Percentiles rank a stretch among this genome's conserved stretches.
Conservation (phyloP, 805 yeast genomes). For the Saturnispora serradocipensis region DNA sequence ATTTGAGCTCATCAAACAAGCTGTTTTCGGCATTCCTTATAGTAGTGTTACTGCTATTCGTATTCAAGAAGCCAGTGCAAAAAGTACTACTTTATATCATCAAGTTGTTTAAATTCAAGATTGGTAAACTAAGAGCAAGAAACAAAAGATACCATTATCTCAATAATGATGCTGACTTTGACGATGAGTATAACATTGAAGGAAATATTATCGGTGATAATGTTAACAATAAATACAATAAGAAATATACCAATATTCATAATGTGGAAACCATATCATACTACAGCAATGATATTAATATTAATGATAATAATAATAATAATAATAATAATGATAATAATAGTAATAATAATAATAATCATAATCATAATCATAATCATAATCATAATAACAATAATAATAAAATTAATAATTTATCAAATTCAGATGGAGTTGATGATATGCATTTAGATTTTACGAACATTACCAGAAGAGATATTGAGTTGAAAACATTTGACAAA, state of each 20-base stretch:
- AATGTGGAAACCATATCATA: not conserved
- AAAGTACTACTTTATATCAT: not conserved
- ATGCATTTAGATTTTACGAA: not conserved
- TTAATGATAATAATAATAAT: not conserved
- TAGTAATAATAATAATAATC: not conserved
- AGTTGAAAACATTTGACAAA: not conserved
- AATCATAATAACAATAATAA: not conserved
- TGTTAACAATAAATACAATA: not conserved
- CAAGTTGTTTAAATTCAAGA: not conserved
- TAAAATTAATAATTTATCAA: not conserved
- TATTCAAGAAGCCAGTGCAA: not conserved
- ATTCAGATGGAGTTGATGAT: not conserved
- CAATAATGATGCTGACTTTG: not conserved
- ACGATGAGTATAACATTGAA: not conserved
- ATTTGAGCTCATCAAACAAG: constrained; percentile 26
- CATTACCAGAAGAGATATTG: not conserved
- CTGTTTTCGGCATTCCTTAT: not conserved
- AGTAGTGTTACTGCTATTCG: not conserved
- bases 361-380: not conserved
- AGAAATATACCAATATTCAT: not conserved
- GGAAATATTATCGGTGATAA: not conserved
- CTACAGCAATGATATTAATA: not conserved
- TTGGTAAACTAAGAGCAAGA: not conserved
- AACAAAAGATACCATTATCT: not conserved
- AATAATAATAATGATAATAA: not conserved